Evolutionary conservation across 139 green algal species (phyloP), one percentile per base, ranked within the genome.

Genomic region (Chlamydomonas sphaeroides): DNA sequence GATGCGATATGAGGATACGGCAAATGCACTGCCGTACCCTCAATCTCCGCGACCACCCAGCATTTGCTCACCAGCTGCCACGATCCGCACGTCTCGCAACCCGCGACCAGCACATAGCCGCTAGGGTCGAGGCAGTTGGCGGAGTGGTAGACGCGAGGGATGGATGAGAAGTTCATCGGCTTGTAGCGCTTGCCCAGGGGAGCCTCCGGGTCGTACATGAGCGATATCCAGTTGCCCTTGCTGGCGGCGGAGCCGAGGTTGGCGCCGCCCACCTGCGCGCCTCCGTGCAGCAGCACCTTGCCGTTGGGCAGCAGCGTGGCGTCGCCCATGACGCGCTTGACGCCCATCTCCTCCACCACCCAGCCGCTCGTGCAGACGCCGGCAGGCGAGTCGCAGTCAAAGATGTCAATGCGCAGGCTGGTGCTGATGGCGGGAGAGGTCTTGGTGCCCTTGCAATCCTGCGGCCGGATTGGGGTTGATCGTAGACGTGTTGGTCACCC

Each of bases 101-200:
- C 56, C 10, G 56, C 56, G 6, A 62, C 25, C 56, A 62, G 56
- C 25, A 62, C 25, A 21, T 62, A 32, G 56, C 56, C 56, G 56
- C 3, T 62, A 1, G 25, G 18, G 56, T 62, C 56, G 18, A 85
- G 78, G 21, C 28, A 38, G 33, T 72, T 70, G 20, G 71, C 65
- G 39, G 61, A 83, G 78, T 85, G 78, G 33, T 65, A 78, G 32
- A 78, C 51, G 70, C 66, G 66, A 3, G 66, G 25, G 28, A 76
- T 84, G n/a, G 18, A 33, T 1, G 35, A 67, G 48, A 53, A 17
- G 35, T 8, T 36, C 35, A 66, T 5, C 39, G 14, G 26, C 10
- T 21, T 48, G 59, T 70, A 81, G 41, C 74, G 59, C 17, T 45
- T n/a, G 33, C 48, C 77, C 28, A 10, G 11, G 17, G 59, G 38